A percentile compares a stretch with the other conserved stretches of the same genome.
Conservation (phyloP, 2,329 filamentous ascomycete species). For the Clonostachys rosea region DNA sequence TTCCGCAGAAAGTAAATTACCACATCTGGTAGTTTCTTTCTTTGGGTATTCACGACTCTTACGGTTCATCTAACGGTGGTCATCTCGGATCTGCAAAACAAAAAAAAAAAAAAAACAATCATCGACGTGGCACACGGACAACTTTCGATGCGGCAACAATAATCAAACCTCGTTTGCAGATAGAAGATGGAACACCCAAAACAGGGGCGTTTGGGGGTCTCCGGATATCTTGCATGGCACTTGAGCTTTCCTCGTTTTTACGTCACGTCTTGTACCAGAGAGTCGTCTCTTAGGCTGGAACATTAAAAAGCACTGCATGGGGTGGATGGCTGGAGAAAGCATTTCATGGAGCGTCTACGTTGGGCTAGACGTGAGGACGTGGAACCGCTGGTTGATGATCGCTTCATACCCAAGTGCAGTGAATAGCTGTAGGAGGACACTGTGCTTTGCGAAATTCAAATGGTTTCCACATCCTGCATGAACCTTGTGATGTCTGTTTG, state of each 20-base stretch:
- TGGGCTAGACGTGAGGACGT: constrained; percentile 51
- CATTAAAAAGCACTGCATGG: constrained; percentile 43
- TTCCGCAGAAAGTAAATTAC: constrained; percentile 98
- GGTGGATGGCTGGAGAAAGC: constrained; percentile 55
- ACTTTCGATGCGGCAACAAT: constrained; percentile 11
- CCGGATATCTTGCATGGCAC: constrained; percentile 78
- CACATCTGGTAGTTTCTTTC: constrained; percentile 37
- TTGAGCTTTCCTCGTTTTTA: constrained; percentile 29
- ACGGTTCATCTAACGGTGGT: constrained; percentile 45
- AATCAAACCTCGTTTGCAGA: constrained; percentile 47
- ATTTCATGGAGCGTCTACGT: constrained; percentile 48
- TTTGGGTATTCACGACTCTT: constrained; percentile 43
- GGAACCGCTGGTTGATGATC: constrained; percentile 59
- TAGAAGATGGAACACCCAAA: constrained; percentile 67
- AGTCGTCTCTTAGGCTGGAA: constrained; percentile 33
- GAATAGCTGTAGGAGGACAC: constrained; percentile 38
- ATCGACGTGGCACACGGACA: constrained; percentile 7
- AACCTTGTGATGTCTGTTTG: constrained; percentile 1
- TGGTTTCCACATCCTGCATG: constrained; percentile 38
- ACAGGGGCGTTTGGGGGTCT: constrained; percentile 66
- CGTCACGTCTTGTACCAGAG: constrained; percentile 38
- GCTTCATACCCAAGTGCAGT: constrained; percentile 55
- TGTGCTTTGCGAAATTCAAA: constrained; percentile 57
- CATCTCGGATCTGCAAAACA: constrained; percentile 55
- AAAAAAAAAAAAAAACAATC: constrained; percentile 6